Evolutionary conservation across 768 basidiomycete species (phyloP).

Genomic region (Suillus paluster): DNA sequence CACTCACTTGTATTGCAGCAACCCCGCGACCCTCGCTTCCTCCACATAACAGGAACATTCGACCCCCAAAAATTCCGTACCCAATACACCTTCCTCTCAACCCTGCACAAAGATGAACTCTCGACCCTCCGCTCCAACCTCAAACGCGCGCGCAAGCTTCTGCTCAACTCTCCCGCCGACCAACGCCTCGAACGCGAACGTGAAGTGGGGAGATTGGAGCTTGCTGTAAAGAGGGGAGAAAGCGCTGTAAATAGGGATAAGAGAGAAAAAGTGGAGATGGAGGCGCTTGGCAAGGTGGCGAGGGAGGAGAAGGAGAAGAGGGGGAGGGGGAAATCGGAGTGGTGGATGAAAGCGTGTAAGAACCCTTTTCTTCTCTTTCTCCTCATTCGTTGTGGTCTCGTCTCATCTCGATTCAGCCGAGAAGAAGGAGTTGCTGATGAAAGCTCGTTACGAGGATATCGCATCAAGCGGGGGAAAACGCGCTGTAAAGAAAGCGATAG

Average conservation of each 20-base stretch:
- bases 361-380: too few relatives aligned
- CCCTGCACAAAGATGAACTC: slow-evolving; percentile 68
- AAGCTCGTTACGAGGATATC: slow-evolving; percentile 80
- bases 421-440: slow-evolving; percentile 72
- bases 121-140: slow-evolving; percentile 64
- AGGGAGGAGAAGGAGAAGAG: slow-evolving; percentile 62
- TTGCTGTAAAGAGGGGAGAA: slow-evolving; percentile 75
- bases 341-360: slow-evolving; percentile 84
- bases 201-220: slow-evolving; percentile 74
- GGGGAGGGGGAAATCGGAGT: slow-evolving; percentile 76
- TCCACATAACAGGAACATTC: too few relatives aligned
- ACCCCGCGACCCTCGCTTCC: too few relatives aligned
- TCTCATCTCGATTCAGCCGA: slow-evolving; percentile 54
- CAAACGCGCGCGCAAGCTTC: slow-evolving; percentile 67
- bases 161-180: slow-evolving; percentile 25
- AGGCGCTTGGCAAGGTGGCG: slow-evolving; percentile 55
- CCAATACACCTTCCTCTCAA: slow-evolving; percentile 77
- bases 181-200: slow-evolving; percentile 16
- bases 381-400: slow-evolving; percentile 1
- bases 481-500: slow-evolving; percentile 86
- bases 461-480: slow-evolving; percentile 75
- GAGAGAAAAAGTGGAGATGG: slow-evolving; percentile 67
- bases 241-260: slow-evolving; percentile 76
- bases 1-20: too few relatives aligned
- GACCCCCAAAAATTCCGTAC: too few relatives aligned